phyloP scores from a whole-genome alignment of 2,329 filamentous ascomycete species.

The Neonectria punicea region DNA sequence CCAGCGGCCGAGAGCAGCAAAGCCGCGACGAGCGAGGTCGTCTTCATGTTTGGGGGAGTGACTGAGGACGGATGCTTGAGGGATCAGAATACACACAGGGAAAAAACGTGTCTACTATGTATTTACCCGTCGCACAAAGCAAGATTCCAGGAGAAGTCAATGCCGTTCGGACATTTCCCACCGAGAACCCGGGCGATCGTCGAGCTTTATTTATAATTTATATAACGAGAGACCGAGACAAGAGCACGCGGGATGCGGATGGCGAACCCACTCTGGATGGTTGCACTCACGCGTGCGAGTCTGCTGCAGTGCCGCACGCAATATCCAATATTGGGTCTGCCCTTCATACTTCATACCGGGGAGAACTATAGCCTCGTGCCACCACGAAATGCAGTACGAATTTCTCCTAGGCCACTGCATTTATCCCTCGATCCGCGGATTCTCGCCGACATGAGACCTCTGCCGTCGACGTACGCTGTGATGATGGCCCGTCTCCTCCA shows the following conservation, averaged over 20 bases:
- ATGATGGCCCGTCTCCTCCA: background rate
- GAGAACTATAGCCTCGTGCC: background rate
- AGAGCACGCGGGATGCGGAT: background rate
- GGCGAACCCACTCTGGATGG: background rate
- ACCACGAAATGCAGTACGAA: background rate
- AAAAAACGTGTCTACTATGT: background rate
- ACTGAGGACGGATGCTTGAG: background rate
- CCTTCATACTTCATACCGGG: background rate
- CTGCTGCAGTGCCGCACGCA: background rate
- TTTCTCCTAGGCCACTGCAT: too few relatives aligned
- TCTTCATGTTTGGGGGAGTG: conserved; percentile 49
- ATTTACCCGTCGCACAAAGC: conserved; percentile 2
- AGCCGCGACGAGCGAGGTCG: conserved; percentile 44
- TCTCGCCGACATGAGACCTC: background rate
- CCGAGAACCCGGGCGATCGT: conserved; percentile 6
- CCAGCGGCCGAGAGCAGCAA: conserved; percentile 45
- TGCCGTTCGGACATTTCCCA: background rate
- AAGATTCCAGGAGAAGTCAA: conserved; percentile 1
- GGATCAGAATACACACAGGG: background rate
- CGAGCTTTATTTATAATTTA: conserved; percentile 17
- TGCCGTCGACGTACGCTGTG: too few relatives aligned
- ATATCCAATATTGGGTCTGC: background rate
- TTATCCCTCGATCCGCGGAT: background rate
- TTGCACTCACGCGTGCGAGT: conserved; percentile 2
- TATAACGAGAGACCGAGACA: background rate